Base-by-base conservation (phyloP, 805 yeast genomes). In the Lipomyces oligophaga region DNA sequence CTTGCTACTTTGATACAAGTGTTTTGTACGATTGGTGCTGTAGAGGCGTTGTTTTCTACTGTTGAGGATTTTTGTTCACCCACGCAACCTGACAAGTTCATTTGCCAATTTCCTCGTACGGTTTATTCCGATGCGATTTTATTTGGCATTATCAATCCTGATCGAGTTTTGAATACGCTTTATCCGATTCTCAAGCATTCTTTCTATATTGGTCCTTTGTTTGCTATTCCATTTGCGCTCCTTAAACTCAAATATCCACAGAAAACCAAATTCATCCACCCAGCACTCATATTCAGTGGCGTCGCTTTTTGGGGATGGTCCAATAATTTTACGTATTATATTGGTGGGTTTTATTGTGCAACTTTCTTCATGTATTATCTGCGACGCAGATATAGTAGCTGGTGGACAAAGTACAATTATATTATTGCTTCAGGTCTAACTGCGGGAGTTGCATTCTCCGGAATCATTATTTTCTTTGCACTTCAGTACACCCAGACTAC, bases 401-500 rank as follows among this genome's bases (percentile, higher is more conserved):
- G 87, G 88, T 82, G 88, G 88, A 79, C 80, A 32, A 81, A 81
- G 63, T 82, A 81, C 63, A 81, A 80, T 62, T 81, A 79, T 60
- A 73, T 80, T 3, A 65, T 82, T 38, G 74, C 84, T 20, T 79
- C 83, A 20, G 87, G 79, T 1, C 64, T 82, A 16, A 80, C 81
- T 32, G 75, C 82, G 7, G 85, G 85, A 0, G 73, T 81, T n/a
- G 85, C 85, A 34, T 11, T 16, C 20, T 35, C 42, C 4, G 75
- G 83, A 1, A 64, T 81, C 41, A 47, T 79, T 22, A 74, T 81
- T 10, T 80, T 80, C 58, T 68, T 79, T 58, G 60, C 67, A 1
- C 68, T 68, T 10, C 64, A 64, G 49, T 73, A 67, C 55, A 42
- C 45, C 5, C 33, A 24, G 31, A 67, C 73, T 30, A 42, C 10